phyloP scores from a whole-genome alignment of 768 basidiomycete genomes.

The Tephrocybe rancida region DNA sequence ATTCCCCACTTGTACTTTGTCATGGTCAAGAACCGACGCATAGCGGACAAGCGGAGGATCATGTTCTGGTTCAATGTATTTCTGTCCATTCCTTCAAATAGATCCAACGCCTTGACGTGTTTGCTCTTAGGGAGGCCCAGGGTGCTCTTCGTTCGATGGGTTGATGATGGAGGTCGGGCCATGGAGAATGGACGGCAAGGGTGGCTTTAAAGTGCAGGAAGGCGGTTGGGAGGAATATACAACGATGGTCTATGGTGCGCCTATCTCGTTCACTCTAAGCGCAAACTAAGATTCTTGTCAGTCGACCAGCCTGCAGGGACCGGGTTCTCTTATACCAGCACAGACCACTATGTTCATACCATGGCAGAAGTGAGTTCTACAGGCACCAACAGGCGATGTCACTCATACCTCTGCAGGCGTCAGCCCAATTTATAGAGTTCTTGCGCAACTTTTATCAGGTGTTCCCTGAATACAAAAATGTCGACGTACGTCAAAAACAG shows the following conservation, averaged over 20 bases:
- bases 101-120: background rate
- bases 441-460: slow-evolving; percentile 84
- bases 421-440: slow-evolving; percentile 81
- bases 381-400: background rate
- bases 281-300: slow-evolving; percentile 30
- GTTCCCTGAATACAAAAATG: slow-evolving; percentile 83
- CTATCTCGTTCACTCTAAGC: background rate
- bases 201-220: slow-evolving; percentile 70
- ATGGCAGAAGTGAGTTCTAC: slow-evolving; percentile 55
- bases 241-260: slow-evolving; percentile 88
- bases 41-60: slow-evolving; percentile 87
- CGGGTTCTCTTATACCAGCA: slow-evolving; percentile 88
- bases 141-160: slow-evolving; percentile 97
- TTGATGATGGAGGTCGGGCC: slow-evolving; percentile 99
- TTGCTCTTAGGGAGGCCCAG: slow-evolving; percentile 80
- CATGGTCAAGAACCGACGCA: slow-evolving; percentile 82
- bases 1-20: slow-evolving; percentile 88
- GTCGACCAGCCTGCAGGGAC: slow-evolving; percentile 99
- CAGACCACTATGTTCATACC: slow-evolving; percentile 82
- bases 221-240: slow-evolving; percentile 99
- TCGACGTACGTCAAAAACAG: slow-evolving; percentile 81
- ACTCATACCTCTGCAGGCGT: slow-evolving; percentile 48
- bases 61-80: slow-evolving; percentile 97
- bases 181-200: slow-evolving; percentile 75
- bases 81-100: slow-evolving; percentile 3